phyloP scores from a whole-genome alignment of 805 yeast species.

The Helenozyma baotianmanensis region DNA sequence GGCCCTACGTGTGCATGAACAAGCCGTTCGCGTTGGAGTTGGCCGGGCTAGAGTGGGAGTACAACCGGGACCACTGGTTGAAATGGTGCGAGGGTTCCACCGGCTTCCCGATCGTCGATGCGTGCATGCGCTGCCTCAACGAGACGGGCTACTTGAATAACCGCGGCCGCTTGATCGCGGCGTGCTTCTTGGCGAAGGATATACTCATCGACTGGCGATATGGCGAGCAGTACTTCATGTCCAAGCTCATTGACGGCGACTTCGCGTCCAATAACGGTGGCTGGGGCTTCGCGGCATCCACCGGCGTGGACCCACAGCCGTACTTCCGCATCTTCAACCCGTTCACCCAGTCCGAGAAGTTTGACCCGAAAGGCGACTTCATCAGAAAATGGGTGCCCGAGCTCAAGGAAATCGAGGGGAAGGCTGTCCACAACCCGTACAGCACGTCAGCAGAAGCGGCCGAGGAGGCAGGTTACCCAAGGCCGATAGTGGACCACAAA shows the following conservation, averaged over 20 bases:
- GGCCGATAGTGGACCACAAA: conserved; percentile 42
- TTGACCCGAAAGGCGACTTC: conserved; percentile 44
- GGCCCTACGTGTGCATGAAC: conserved; percentile 51
- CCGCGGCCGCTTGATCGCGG: conserved; percentile 50
- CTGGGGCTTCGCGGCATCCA: conserved; percentile 52
- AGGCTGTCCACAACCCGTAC: conserved; percentile 34
- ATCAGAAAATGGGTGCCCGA: conserved; percentile 51
- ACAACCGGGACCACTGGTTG: conserved; percentile 36
- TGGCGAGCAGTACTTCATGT: conserved; percentile 50
- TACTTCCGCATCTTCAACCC: conserved; percentile 55
- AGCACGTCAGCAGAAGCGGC: conserved; percentile 21
- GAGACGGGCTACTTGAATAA: conserved; percentile 53
- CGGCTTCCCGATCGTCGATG: conserved; percentile 56
- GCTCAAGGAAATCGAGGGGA: conserved; percentile 24
- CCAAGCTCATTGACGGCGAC: conserved; percentile 48
- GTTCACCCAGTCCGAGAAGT: conserved; percentile 44
- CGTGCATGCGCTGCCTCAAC: conserved; percentile 50
- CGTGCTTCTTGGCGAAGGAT: conserved; percentile 48
- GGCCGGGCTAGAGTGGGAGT: conserved; percentile 40
- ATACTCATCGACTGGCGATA: conserved; percentile 50
- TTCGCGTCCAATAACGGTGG: conserved; percentile 54
- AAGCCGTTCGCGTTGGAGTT: conserved; percentile 44
- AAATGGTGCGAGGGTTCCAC: conserved; percentile 53
- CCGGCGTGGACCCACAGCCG: conserved; percentile 54
- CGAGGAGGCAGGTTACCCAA: conserved; percentile 33